Conservation (phyloP, 768 basidiomycete genomes). For the Russula emetica region DNA sequence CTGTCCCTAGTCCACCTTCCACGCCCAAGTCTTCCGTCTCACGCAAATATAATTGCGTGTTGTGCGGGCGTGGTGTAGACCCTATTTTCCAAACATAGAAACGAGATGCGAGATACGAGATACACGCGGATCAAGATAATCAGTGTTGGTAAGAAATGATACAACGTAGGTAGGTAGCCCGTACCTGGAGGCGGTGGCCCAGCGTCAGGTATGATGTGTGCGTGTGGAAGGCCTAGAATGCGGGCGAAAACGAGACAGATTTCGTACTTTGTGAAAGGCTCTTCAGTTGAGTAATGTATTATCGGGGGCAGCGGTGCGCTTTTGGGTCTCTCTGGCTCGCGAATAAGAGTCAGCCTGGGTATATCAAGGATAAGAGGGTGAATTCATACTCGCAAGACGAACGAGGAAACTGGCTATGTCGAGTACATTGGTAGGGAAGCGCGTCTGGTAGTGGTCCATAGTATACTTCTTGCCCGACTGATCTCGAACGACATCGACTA, state of each 20-base stretch:
- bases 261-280: slow-evolving; percentile 88
- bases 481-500: slow-evolving; percentile 82
- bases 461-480: slow-evolving; percentile 84
- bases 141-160: not conserved
- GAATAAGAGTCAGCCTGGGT: not conserved
- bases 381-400: slow-evolving; percentile 57
- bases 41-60: slow-evolving; percentile 72
- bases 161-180: not conserved
- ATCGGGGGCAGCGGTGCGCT: slow-evolving; percentile 55
- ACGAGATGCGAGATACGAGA: not conserved
- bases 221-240: slow-evolving; percentile 64
- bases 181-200: slow-evolving; percentile 45
- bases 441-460: slow-evolving; percentile 93
- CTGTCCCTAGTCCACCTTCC: slow-evolving; percentile 53
- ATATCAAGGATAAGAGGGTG: slow-evolving; percentile 4
- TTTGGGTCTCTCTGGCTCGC: slow-evolving; percentile 35
- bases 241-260: slow-evolving; percentile 78
- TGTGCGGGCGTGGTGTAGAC: slow-evolving; percentile 70
- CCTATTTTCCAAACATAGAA: slow-evolving; percentile 35
- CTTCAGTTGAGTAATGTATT: slow-evolving; percentile 79
- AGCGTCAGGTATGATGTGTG: slow-evolving; percentile 70
- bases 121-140: not conserved
- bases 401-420: slow-evolving; percentile 86
- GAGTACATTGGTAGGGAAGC: slow-evolving; percentile 87
- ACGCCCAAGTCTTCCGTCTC: slow-evolving; percentile 62